Evolutionary conservation across 306 rosid genomes (phyloP), one percentile per base, ranked within the genome.

Genomic region (Vigna unguiculata): DNA sequence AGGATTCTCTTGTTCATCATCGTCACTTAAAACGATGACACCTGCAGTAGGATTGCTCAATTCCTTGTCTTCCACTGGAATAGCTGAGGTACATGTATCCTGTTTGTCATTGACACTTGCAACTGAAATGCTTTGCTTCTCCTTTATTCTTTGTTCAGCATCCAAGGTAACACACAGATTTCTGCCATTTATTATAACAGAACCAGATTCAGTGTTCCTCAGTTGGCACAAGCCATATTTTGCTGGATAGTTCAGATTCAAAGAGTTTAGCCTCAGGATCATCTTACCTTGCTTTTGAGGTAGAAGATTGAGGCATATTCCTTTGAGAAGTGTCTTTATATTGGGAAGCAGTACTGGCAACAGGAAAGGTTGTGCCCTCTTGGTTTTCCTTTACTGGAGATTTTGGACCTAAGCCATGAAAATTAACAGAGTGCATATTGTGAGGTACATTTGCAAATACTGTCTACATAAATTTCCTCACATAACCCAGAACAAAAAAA

Each of bases 1-100:
- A 6, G 81, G 83, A 78, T 43, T 77, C 83, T 81, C 78, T 34
- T 52, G 36, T 40, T 84, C 84, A 21, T 75, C 87, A 28, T 53
- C 68, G 16, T 83, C 83, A 45, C 90, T 84, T 58, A 81, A 68
- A 19, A 78, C 84, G 25, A 78, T 84, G 34, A 71, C 21, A 36
- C 20, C 17, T 47, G 6, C 6, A 20, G 45, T 30, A 30, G 76
- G 17, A 20, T 20, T 32, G 14, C 20, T 6, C 38, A 11, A 19
- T 68, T 20, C 45, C 8, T 46, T 52, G 5, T 32, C 46, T 54
- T 17, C 49, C 3, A 34, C 49, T 3, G 62, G 14, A 69, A 25
- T 21, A 57, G 40, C 79, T 41, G 53, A 8, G 36, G 45, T 17
- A 61, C 30, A 38, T 21, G 51, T n/a, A 40, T 49, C 62, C 54